Evolutionary conservation across 73 alveolate species (phyloP), one percentile per base, ranked within the genome.

Genomic region (Tetrahymena malaccensis): DNA sequence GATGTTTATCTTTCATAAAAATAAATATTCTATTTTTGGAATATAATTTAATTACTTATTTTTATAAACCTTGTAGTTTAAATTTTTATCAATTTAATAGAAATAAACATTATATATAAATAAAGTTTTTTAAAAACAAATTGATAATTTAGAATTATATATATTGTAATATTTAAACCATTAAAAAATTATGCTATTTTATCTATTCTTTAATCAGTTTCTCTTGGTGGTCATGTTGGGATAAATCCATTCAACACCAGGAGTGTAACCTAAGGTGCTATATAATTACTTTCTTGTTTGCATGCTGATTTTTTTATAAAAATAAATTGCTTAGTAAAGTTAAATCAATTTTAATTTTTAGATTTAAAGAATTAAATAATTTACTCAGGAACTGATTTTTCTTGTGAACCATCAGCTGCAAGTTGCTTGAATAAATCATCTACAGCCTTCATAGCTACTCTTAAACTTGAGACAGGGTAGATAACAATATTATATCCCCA

Each of bases 391-490:
- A 95, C 96, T 19, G 96, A 34, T 37, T 57, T 94, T 44, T 55
- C 95, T 50, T 93, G 95, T 35, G 97, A 50, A 13, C 97, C 97
- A 43, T 97, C 97, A 55, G 95, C 94, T 56, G 97, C 93, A 35
- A 98, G 94, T 37, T 57, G 94, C 37, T 56, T 94, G 16, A 97
- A 95, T 43, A 98, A 97, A 19, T 94, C 97, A 38, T 95, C 96
- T 25, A 98, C 96, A 21, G 99, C 99, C 55, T 96, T 97, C 98
- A 97, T 98, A 31, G 99, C 99, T 17, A 98, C 96, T 96, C 99
- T 98, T 34, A 98, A 96, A 21, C 99, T 98, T 85, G 98, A 94
- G 89, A 98, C 99, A 21, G 99, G 99, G 93, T 97, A 98, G 85
- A 98, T 98, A 56, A 98, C 99, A 93, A 98, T 95, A 50, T 97